phyloP scores from a whole-genome alignment of 2,329 filamentous ascomycete genomes.

The Colletotrichum sp. region DNA sequence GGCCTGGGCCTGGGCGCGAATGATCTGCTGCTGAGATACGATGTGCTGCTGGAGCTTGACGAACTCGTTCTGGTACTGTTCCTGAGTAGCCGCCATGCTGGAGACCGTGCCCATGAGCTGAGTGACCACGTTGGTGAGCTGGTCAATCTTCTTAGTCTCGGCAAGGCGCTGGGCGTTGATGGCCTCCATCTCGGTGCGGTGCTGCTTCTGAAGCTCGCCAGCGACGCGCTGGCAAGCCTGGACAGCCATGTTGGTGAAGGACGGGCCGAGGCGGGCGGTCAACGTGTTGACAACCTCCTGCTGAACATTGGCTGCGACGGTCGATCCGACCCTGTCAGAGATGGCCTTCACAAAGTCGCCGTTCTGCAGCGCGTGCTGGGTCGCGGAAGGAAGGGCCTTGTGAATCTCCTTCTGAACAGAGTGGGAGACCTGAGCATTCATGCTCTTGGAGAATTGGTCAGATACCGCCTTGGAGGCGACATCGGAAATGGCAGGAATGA shows the following conservation, averaged over 20 bases:
- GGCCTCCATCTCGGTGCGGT: constrained; percentile 54
- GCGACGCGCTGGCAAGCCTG: constrained; percentile 72
- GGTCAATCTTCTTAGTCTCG: constrained; percentile 71
- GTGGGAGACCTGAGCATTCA: constrained; percentile 70
- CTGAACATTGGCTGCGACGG: constrained; percentile 72
- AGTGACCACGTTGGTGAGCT: constrained; percentile 71
- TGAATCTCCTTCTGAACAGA: constrained; percentile 77
- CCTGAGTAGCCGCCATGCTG: constrained; percentile 71
- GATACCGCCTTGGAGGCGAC: constrained; percentile 72
- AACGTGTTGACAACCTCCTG: constrained; percentile 68
- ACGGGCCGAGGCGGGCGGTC: constrained; percentile 67
- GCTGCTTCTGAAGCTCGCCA: constrained; percentile 70
- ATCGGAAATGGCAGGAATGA: constrained; percentile 77
- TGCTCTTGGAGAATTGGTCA: constrained; percentile 71
- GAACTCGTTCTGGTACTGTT: constrained; percentile 70
- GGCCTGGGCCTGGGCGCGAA: constrained; percentile 26
- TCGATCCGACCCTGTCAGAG: constrained; percentile 72
- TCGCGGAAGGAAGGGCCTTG: constrained; percentile 68
- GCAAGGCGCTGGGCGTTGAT: constrained; percentile 55
- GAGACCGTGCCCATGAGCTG: constrained; percentile 72
- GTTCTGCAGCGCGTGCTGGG: constrained; percentile 73
- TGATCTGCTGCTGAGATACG: constrained; percentile 37
- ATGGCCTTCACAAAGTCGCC: constrained; percentile 76
- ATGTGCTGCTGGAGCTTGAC: constrained; percentile 61
- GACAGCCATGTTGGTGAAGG: constrained; percentile 68